Evolutionary conservation across 2,329 filamentous ascomycete species (phyloP).

Genomic region (Cercospora zeae-maydis): DNA sequence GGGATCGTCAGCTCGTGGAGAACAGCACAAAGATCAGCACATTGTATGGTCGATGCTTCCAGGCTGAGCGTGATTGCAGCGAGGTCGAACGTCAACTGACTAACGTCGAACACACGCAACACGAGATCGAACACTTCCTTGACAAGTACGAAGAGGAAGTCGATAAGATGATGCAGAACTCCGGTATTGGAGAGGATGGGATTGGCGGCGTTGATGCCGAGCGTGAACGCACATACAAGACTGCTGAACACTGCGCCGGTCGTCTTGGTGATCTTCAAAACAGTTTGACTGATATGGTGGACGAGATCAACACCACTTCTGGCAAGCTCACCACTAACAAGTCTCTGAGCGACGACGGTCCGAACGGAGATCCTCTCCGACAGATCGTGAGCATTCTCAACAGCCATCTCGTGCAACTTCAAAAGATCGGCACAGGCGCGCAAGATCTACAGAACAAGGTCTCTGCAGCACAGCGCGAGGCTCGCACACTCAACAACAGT

Average conservation of each 20-base stretch:
- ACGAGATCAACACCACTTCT: slow-evolving; percentile 95
- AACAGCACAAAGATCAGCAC: slow-evolving; percentile 95
- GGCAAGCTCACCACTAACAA: slow-evolving; percentile 69
- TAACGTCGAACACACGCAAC: slow-evolving; percentile 86
- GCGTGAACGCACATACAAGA: slow-evolving; percentile 88
- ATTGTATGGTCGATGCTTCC: slow-evolving; percentile 85
- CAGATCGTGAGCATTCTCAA: slow-evolving; percentile 96
- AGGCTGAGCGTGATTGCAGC: slow-evolving; percentile 86
- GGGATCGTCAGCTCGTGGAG: slow-evolving; percentile 89
- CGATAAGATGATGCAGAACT: slow-evolving; percentile 79
- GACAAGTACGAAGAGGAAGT: slow-evolving; percentile 90
- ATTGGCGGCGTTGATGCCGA: slow-evolving; percentile 90
- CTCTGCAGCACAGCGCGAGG: slow-evolving; percentile 72
- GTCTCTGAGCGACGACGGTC: slow-evolving; percentile 68
- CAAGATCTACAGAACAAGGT: slow-evolving; percentile 79
- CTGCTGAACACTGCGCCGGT: slow-evolving; percentile 88
- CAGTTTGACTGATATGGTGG: slow-evolving; percentile 92
- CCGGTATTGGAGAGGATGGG: slow-evolving; percentile 49
- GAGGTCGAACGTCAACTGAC: slow-evolving; percentile 91
- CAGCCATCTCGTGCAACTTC: slow-evolving; percentile 82
- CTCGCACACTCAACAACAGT: slow-evolving; percentile 54
- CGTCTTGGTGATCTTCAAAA: slow-evolving; percentile 90
- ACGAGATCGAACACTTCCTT: slow-evolving; percentile 82
- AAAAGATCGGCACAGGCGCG: slow-evolving; percentile 87
- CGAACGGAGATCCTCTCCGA: slow-evolving; percentile 61